Percentiles rank a stretch among this genome's conserved stretches.
These are phyloP conservation scores for Hymenoscyphus fructigenus DNA, from an alignment of 2,329 filamentous ascomycete species.

Conservation along the genomic window DNA sequence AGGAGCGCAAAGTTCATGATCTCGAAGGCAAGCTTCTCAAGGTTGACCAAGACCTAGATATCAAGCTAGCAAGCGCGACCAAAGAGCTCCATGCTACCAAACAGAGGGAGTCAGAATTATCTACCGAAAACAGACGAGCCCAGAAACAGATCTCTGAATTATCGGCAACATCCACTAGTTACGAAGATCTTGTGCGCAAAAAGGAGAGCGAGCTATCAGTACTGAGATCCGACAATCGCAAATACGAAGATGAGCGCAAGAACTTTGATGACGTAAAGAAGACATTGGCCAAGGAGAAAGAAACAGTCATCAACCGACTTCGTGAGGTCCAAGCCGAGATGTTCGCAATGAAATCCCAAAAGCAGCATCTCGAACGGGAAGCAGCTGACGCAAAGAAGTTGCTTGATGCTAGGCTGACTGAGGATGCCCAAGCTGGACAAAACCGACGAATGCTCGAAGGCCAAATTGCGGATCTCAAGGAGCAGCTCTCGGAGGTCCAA, in stretches of 20 bases:
- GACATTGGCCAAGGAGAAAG: constrained; percentile 70
- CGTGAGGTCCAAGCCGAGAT: constrained; percentile 86
- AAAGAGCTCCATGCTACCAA: constrained; percentile 78
- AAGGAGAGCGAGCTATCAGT: constrained; percentile 93
- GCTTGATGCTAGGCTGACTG: constrained; percentile 83
- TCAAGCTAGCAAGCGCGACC: constrained; percentile 74
- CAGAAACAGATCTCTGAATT: constrained; percentile 84
- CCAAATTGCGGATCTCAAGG: constrained; percentile 84
- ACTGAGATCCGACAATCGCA: constrained; percentile 80
- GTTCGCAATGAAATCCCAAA: constrained; percentile 81
- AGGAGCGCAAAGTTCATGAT: constrained; percentile 86
- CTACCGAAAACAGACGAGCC: constrained; percentile 77
- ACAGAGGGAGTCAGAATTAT: constrained; percentile 71
- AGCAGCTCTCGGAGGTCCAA: constrained; percentile 79
- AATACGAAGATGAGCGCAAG: constrained; percentile 76
- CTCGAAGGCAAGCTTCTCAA: constrained; percentile 81
- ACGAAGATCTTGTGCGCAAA: constrained; percentile 87
- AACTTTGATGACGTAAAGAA: constrained; percentile 77
- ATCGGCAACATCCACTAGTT: constrained; percentile 88
- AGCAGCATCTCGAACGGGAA: constrained; percentile 81
- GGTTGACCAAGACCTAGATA: constrained; percentile 82
- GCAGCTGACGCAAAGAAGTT: constrained; percentile 83
- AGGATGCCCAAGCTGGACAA: constrained; percentile 81
- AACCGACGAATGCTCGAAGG: constrained; percentile 80
- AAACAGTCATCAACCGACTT: constrained; percentile 71